phyloP scores from a whole-genome alignment of 352 stramenopile genomes.

The Poterioochromonas sp. region DNA sequence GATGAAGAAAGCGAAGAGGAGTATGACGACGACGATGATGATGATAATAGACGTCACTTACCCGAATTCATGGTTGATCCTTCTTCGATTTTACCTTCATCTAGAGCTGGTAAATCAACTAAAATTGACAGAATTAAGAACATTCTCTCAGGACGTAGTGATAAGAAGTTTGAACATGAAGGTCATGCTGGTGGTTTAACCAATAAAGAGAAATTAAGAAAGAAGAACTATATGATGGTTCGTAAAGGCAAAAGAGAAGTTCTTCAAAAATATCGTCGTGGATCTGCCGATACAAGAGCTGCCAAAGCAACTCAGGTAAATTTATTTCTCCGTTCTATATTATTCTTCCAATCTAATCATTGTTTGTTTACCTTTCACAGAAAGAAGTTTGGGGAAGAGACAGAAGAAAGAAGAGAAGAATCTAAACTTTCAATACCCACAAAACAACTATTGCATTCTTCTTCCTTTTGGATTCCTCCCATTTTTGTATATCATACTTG shows the following conservation, averaged over 20 bases:
- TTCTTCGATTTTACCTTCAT: background rate
- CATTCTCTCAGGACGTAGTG: background rate
- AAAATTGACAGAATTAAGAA: slow-evolving; percentile 2
- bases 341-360: no score
- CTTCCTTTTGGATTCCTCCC: no score
- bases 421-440: no score
- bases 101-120: background rate
- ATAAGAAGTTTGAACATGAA: slow-evolving; percentile 44
- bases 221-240: slow-evolving; percentile 51
- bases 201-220: slow-evolving; percentile 48
- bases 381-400: no score
- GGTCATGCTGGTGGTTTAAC: slow-evolving; percentile 47
- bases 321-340: no score
- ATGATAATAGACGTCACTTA: background rate
- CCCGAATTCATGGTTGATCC: background rate
- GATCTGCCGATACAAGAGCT: no score
- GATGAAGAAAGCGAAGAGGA: slow-evolving; percentile 6
- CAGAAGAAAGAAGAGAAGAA: no score
- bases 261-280: no score
- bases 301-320: no score
- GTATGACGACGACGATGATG: background rate
- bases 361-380: no score
- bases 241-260: slow-evolving; percentile 40
- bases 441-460: no score
- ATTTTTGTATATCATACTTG: no score